Base-by-base conservation (phyloP, 1,284 basidiomycete species). In the Golubevia sp. region DNA sequence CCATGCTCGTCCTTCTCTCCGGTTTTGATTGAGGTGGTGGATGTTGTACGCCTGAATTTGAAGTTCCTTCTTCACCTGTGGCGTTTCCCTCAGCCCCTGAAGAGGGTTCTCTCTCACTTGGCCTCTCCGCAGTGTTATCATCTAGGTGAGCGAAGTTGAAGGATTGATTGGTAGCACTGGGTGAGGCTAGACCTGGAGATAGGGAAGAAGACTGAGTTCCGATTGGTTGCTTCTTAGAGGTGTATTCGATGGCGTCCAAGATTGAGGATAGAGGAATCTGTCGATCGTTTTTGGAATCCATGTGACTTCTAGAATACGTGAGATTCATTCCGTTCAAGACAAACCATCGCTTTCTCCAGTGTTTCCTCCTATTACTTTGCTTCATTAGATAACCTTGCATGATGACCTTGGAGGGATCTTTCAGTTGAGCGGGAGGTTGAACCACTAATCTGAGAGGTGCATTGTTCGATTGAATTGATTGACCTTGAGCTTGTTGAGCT, bases 301-400 rank as follows among this genome's bases (percentile, higher is more conserved):
- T 86, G 61, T 86, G 85, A 38, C 79, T 84, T 1, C 81, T 65
- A 4, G 83, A 73, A 58, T 85, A 86, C 34, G 80, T 71, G 38
- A 86, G 65, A 25, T 75, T 68, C 18, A 77, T 70, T 13, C 77
- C 68, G 15, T 80, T 84, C 8, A 86, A 71, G 6, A 84, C 78
- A 48, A 86, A 86, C 84, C 84, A 86, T 11, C 85, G 87, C 85
- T 99, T 99, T 63, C 94, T 88, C 97, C 97, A 99, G 65, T 90
- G 92, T 76, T 93, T 91, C 74, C 95, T 89, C 71, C 96, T 93
- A 56, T 90, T 90, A 51, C 94, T 94, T 83, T 94, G 94, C 84
- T 99, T 99, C 92, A 97, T 96, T 66, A 99, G 86, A 84, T 99
- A 99, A 1, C 94, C 94, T 27, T 91, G 79, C 3, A 75, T 74